Conservation (phyloP, 768 basidiomycete genomes). For the Astraeus odoratus region DNA sequence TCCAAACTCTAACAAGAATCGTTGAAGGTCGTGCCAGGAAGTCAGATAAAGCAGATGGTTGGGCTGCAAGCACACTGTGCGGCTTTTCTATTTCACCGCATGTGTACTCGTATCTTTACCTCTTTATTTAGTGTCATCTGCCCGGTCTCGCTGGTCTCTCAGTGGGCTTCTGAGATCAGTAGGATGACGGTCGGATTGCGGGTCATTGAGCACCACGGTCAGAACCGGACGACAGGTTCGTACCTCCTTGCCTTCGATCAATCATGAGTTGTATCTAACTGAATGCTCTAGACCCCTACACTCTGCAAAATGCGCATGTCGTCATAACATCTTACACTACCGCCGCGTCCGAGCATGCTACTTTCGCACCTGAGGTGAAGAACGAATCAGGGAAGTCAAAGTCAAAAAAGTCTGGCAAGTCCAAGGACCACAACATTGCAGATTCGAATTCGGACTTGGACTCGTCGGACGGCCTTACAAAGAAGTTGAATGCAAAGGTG, state of each 20-base stretch:
- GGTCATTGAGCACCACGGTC: constrained; percentile 82
- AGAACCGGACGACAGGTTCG: constrained; percentile 61
- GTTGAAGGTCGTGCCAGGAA: constrained; percentile 71
- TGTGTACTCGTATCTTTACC: background rate
- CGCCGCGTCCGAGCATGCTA: constrained; percentile 69
- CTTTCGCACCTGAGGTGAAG: constrained; percentile 43
- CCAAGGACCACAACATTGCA: constrained; percentile 23
- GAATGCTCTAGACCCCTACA: constrained; percentile 41
- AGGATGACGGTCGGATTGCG: constrained; percentile 61
- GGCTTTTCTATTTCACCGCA: constrained; percentile 17
- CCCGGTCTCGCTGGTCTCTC: constrained; percentile 79
- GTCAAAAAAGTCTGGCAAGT: constrained; percentile 23
- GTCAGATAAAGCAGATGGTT: constrained; percentile 66
- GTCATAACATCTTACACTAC: constrained; percentile 87
- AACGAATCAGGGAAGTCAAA: constrained; percentile 48
- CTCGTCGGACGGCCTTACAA: constrained; percentile 36
- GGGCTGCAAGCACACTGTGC: constrained; percentile 64
- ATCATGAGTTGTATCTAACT: background rate
- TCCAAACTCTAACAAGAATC: constrained; percentile 84
- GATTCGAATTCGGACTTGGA: constrained; percentile 27
- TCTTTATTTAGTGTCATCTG: constrained; percentile 61
- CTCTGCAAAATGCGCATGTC: constrained; percentile 52
- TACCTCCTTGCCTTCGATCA: background rate
- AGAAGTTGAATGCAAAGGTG: constrained; percentile 27
- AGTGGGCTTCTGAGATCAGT: constrained; percentile 84